Evolutionary conservation across 2,329 filamentous ascomycete genomes (phyloP).

Genomic region (Zalaria sp.): DNA sequence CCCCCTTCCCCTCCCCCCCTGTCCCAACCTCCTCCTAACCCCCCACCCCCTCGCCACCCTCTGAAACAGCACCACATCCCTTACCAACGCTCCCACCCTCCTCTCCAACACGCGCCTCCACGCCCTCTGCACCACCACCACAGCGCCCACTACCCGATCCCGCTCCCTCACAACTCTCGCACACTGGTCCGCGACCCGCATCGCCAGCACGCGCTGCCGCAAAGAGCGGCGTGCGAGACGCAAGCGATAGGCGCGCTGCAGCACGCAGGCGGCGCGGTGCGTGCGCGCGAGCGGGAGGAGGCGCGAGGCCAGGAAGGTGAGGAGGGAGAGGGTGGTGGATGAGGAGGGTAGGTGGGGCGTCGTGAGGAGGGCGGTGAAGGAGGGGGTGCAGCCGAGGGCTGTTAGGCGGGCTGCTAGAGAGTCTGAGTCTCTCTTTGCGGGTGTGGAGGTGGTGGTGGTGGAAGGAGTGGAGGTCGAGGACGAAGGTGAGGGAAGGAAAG

Average conservation of each 20-base stretch:
- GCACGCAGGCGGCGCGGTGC: conserved; percentile 34
- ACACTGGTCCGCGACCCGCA: conserved; percentile 32
- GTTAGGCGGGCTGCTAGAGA: conserved; percentile 20
- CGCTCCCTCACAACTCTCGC: conserved; percentile 30
- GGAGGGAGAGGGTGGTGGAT: conserved; percentile 40
- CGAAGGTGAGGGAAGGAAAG: conserved; percentile 23
- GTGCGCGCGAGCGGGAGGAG: conserved; percentile 36
- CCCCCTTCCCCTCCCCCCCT: conserved; percentile 13
- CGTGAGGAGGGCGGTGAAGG: conserved; percentile 30
- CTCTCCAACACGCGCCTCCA: conserved; percentile 26
- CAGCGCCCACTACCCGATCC: conserved; percentile 25
- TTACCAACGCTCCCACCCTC: conserved; percentile 21
- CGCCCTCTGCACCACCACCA: conserved; percentile 28
- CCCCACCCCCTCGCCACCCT: conserved; percentile 26
- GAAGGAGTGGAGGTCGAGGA: conserved; percentile 5
- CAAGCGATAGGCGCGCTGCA: conserved; percentile 39
- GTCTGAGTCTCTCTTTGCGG: conserved; percentile 1
- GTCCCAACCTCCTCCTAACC: conserved; percentile 15
- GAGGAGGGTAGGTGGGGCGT: conserved; percentile 32
- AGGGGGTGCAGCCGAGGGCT: conserved; percentile 22
- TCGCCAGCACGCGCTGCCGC: conserved; percentile 20
- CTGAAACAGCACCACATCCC: conserved; percentile 27
- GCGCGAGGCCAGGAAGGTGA: conserved; percentile 46
- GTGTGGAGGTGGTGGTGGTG: not conserved
- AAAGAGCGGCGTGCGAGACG: conserved; percentile 16